Evolutionary conservation across 768 basidiomycete species (phyloP), one percentile per base, ranked within the genome.

Genomic region (Tylopilus vinaceipallidus): DNA sequence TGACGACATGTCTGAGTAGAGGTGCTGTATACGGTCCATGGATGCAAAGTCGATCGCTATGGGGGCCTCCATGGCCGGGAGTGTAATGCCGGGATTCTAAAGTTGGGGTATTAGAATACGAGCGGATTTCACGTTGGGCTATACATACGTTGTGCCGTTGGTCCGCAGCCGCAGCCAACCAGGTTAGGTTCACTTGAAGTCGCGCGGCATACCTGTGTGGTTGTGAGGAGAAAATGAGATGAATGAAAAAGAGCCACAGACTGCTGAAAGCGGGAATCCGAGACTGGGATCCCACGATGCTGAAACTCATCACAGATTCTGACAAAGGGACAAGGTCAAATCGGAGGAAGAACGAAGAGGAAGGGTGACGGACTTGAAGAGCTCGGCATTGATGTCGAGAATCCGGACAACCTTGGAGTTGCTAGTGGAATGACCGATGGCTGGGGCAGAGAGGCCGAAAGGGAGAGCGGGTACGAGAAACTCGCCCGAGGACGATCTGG

Each of bases 111-210:
- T 57, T 22, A 56, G 53, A 29, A 47, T 32, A 40, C n/a, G 50
- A 46, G 37, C 11, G 41, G 33, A 29, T 24, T 38, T 36, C 40
- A 23, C 26, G 23, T 42, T 45, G 41, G 22, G 35, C 52, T 37
- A 48, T 47, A 67, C 77, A 42, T 70, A 82, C 82, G 33, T 69
- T 71, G 59, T 71, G 73, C 42, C 73, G 75, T 65, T 74, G 75
- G 56, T 89, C 86, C 35, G 80, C 83, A n/a, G 78, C 80, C 17
- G 80, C 77, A 39, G 85, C 84, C 55, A 89, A 66, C 82, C 83
- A 89, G 2, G 77, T 71, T 13, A 91, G 73, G 63, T 90, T 91
- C 26, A 81, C 77, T 58, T 89, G 84, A 34, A 91, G 67, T 41
- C 87, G 80, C 12, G 49, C 45, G 3, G 77, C 66, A 67, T 80